Evolutionary conservation across 257 asterid genomes (phyloP).

Genomic region (Solanum arcanum): DNA sequence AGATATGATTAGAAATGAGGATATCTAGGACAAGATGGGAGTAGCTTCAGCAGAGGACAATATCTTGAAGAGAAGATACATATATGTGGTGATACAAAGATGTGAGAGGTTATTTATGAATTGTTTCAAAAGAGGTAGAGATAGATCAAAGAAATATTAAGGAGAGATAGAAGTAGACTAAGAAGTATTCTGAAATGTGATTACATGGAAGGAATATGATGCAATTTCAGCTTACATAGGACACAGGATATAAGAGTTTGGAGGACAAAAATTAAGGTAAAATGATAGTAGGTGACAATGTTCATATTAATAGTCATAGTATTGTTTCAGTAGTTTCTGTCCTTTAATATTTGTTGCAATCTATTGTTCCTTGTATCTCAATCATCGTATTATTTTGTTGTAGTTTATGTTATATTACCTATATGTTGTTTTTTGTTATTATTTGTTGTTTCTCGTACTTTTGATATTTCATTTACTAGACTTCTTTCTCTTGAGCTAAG

Average conservation of each 20-base stretch:
- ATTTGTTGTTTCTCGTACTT: neutral
- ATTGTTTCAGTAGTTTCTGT: neutral
- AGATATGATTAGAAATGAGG: neutral
- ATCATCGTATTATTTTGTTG: neutral
- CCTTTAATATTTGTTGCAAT: neutral
- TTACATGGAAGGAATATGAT: neutral
- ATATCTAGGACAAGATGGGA: neutral
- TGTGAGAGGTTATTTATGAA: neutral
- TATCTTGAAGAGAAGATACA: neutral
- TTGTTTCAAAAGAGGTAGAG: neutral
- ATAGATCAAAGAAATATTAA: neutral
- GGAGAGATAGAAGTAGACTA: too few species aligned
- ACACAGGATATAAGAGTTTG: neutral
- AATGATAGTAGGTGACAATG: neutral
- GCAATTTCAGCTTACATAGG: neutral
- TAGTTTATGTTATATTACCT: neutral
- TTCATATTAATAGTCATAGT: neutral
- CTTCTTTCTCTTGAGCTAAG: neutral
- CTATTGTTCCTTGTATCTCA: neutral
- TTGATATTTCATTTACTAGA: neutral
- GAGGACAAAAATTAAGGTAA: neutral
- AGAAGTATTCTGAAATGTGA: neutral
- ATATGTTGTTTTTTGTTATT: neutral
- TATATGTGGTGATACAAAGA: neutral
- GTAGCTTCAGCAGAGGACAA: neutral